Conservation (phyloP, 2,329 filamentous ascomycete genomes). For the Ophiocordyceps camponoti-floridani region DNA sequence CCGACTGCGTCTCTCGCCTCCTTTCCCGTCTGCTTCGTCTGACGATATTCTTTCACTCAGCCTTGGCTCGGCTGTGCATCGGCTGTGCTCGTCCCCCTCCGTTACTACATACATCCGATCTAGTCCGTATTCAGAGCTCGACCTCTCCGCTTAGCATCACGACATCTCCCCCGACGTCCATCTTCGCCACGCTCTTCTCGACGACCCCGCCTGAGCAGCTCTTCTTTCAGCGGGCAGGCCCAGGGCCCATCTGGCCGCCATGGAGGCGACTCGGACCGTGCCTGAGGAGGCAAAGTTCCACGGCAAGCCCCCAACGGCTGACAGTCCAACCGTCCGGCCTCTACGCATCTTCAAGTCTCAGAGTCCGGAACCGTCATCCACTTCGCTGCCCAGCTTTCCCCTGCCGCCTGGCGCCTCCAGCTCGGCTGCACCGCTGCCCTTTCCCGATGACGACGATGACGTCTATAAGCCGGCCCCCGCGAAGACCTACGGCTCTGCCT, state of each 20-base stretch:
- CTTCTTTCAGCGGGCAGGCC: background rate
- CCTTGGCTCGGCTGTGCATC: too few species aligned
- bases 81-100: too few species aligned
- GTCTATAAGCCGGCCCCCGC: conserved; percentile 24
- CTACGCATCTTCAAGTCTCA: conserved; percentile 70
- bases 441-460: conserved; percentile 55
- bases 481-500: conserved; percentile 25
- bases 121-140: too few species aligned
- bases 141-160: background rate
- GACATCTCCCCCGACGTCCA: background rate
- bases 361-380: conserved; percentile 36
- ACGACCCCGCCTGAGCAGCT: background rate
- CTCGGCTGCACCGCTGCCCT: conserved; percentile 48
- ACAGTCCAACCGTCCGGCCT: conserved; percentile 68
- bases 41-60: background rate
- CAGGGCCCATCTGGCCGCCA: conserved; percentile 11
- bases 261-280: conserved; percentile 41
- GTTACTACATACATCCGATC: background rate
- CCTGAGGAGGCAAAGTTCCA: conserved; percentile 77
- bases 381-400: conserved; percentile 36
- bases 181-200: background rate
- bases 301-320: conserved; percentile 33
- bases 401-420: conserved; percentile 52
- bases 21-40: background rate
- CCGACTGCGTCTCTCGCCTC: background rate